Conservation (phyloP, 257 asterid species). For the Nicotiana paniculata region DNA sequence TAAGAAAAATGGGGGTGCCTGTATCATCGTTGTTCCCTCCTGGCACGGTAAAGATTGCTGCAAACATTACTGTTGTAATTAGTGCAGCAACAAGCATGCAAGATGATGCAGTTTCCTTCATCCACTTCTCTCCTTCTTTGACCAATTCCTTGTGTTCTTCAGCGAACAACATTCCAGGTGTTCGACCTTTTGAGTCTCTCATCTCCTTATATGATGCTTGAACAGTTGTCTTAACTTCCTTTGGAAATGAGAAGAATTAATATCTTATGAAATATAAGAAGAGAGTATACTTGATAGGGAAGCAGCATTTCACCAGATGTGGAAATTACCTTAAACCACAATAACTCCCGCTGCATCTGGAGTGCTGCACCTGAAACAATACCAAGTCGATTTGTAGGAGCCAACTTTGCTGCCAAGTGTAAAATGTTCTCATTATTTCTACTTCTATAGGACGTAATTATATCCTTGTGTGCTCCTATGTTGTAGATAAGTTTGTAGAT, state of each 20-base stretch:
- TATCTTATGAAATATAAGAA: neutral
- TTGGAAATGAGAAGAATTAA: neutral
- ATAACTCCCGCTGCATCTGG: constrained; percentile 32
- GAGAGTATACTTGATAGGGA: neutral
- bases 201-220: constrained; percentile 22
- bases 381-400: constrained; percentile 22
- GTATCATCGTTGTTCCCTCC: constrained; percentile 22
- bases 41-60: constrained; percentile 30
- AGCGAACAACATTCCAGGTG: constrained; percentile 23
- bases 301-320: neutral
- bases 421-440: constrained; percentile 18
- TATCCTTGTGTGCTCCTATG: constrained; percentile 33
- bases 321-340: constrained; percentile 25
- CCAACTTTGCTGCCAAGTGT: constrained; percentile 31
- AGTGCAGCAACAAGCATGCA: constrained; percentile 35
- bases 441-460: constrained; percentile 25
- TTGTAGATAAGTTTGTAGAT: constrained; percentile 26
- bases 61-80: constrained; percentile 29
- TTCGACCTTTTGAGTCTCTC: constrained; percentile 16
- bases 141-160: constrained; percentile 22
- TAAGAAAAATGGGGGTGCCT: constrained; percentile 19
- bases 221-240: constrained; percentile 31
- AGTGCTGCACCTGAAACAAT: constrained; percentile 38
- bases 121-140: constrained; percentile 30
- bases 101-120: constrained; percentile 31